Base-by-base conservation (phyloP, 441 rosid species). In the Corymbia calophylla region DNA sequence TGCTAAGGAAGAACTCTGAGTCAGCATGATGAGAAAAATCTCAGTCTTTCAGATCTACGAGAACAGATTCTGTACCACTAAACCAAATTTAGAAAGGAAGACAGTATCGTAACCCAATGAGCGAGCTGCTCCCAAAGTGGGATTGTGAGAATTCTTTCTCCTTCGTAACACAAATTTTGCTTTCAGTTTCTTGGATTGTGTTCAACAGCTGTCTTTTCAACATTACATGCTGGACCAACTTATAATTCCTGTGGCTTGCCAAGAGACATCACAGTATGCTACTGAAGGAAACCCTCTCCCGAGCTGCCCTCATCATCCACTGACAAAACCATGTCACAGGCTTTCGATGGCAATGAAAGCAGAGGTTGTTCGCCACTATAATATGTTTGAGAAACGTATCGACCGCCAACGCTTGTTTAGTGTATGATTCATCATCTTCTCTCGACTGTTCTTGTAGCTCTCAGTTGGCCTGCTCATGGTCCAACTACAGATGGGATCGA, bases 1-100 rank as follows among this genome's bases (percentile, higher is more conserved):
- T 92, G 85, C 89, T 39, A 90, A 54, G 93, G 93, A 85, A 88
- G 95, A 95, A 90, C 95, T 94, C 58, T 95, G 91, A 92, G 19
- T 31, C 64, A n/a, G 55, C 27, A 27, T 44, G 44, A 53, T 4
- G 2, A 77, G 51, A 25, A 12, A 77, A 44, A 23, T 77, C 51
- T 77, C 10, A 0, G 44, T 77, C 51, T 44, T 77, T 77, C 51
- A 77, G 84, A 77, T 21, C 49, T 23, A 77, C 23, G n/a, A 77
- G 84, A 77, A 77, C 51, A 44, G n/a, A 39, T 44, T 23, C 84
- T 77, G 84, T 44, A 44, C 84, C 44, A 77, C 51, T 77, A 51
- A 21, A 44, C 6, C 5, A 7, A 51, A 77, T 44, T 77, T 77
- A 77, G 84, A 77, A 77, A 44, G 84, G 84, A 77, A 77, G 23